Conservation (phyloP, 331 rosid species). For the Malus hybrid region DNA sequence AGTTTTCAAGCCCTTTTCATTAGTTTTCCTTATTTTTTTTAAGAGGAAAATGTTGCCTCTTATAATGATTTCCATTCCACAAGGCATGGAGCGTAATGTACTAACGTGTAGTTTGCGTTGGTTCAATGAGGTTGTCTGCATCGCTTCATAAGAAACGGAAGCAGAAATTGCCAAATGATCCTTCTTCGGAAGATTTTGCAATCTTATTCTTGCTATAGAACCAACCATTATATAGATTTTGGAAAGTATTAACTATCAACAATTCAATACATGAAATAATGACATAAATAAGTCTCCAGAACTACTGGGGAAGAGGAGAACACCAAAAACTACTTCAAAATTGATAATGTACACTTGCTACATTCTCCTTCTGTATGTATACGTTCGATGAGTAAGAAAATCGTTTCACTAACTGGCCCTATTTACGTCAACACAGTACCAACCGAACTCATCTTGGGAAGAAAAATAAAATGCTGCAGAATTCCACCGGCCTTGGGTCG, state of each 20-base stretch:
- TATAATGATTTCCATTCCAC: too few relatives aligned
- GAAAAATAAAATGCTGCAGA: constrained; percentile 25
- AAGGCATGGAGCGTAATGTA: too few relatives aligned
- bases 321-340: constrained; percentile 55
- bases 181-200: neutral
- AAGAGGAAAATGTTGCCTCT: too few relatives aligned
- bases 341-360: constrained; percentile 75
- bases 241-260: neutral
- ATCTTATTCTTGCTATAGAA: neutral
- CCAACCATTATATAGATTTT: neutral
- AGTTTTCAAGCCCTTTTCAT: too few relatives aligned
- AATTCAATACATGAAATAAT: neutral
- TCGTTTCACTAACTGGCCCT: constrained; percentile 29
- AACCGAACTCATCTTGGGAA: constrained; percentile 35
- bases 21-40: too few relatives aligned
- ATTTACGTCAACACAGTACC: constrained; percentile 45
- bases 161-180: neutral
- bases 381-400: constrained; percentile 28
- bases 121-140: too few relatives aligned
- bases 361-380: constrained; percentile 41
- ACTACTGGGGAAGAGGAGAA: neutral
- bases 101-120: too few relatives aligned
- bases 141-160: too few relatives aligned
- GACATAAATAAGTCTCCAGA: neutral
- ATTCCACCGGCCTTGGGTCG: constrained; percentile 18